Evolutionary conservation across 139 green algal species (phyloP).

Genomic region (Chlamydomonas schloesseri): DNA sequence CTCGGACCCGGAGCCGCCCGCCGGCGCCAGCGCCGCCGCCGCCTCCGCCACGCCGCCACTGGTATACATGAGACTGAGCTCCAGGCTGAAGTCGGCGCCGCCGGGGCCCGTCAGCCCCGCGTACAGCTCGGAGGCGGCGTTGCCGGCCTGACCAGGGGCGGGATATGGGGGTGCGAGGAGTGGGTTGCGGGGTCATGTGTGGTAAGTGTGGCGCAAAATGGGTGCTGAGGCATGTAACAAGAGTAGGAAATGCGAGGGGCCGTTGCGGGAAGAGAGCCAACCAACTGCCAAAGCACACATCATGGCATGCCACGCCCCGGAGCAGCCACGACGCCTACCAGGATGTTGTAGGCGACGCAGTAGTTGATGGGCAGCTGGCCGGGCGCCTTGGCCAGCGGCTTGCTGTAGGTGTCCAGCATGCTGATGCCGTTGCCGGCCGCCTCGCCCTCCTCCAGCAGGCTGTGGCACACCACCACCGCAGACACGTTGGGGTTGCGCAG

Average conservation of each 20-base stretch:
- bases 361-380: slow-evolving; percentile 37
- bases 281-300: too few species aligned
- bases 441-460: slow-evolving; percentile 23
- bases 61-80: slow-evolving; percentile 41
- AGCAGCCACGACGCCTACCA: neutral
- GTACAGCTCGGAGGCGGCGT: slow-evolving; percentile 5
- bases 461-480: slow-evolving; percentile 47
- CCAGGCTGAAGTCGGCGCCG: slow-evolving; percentile 1
- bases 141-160: neutral
- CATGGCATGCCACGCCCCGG: too few species aligned
- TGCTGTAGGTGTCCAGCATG: slow-evolving; percentile 48
- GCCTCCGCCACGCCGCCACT: neutral
- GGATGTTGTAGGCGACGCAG: slow-evolving; percentile 42
- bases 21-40: neutral
- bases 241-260: too few species aligned
- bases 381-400: slow-evolving; percentile 13
- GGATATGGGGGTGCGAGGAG: neutral
- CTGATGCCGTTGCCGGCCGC: slow-evolving; percentile 9
- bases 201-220: neutral
- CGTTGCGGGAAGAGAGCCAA: too few species aligned
- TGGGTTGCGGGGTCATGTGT: neutral
- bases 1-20: neutral
- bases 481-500: slow-evolving; percentile 11
- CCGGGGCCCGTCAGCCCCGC: neutral
- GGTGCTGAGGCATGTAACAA: too few species aligned